Conservation (phyloP, 768 basidiomycete genomes). For the Pulveroboletus sp. region DNA sequence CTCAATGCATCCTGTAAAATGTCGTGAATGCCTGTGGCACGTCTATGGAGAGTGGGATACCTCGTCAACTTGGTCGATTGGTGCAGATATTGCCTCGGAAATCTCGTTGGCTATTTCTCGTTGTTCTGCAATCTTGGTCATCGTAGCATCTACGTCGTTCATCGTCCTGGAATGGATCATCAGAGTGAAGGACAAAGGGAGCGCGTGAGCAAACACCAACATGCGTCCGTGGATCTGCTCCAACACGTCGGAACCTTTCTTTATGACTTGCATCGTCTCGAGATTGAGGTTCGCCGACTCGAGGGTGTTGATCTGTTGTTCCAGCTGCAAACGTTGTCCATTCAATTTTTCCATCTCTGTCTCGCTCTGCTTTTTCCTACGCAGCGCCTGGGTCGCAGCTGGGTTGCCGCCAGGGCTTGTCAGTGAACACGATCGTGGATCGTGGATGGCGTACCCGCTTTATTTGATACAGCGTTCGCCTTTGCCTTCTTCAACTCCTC, state of each 20-base stretch:
- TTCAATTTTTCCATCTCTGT: constrained; percentile 80
- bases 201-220: constrained; percentile 47
- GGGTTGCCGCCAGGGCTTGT: constrained; percentile 13
- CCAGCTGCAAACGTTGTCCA: constrained; percentile 86
- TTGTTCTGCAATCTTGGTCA: constrained; percentile 86
- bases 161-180: constrained; percentile 54
- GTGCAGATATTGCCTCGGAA: constrained; percentile 80
- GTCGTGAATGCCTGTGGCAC: constrained; percentile 1
- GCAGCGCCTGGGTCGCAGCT: constrained; percentile 89
- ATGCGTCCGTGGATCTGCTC: constrained; percentile 86
- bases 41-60: constrained; percentile 39
- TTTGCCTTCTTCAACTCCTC: constrained; percentile 91
- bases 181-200: background rate
- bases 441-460: constrained; percentile 62
- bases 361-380: constrained; percentile 91
- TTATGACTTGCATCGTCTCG: constrained; percentile 97
- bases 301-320: constrained; percentile 94
- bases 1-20: constrained; percentile 71
- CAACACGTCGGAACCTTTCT: constrained; percentile 88
- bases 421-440: background rate
- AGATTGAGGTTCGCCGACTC: constrained; percentile 97
- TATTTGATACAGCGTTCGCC: constrained; percentile 91
- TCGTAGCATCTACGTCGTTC: constrained; percentile 86
- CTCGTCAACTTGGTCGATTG: constrained; percentile 68
- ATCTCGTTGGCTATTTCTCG: constrained; percentile 92